Evolutionary conservation across 371 early-diverging fungal species (phyloP).

Genomic region (Blakeslea trispora): DNA sequence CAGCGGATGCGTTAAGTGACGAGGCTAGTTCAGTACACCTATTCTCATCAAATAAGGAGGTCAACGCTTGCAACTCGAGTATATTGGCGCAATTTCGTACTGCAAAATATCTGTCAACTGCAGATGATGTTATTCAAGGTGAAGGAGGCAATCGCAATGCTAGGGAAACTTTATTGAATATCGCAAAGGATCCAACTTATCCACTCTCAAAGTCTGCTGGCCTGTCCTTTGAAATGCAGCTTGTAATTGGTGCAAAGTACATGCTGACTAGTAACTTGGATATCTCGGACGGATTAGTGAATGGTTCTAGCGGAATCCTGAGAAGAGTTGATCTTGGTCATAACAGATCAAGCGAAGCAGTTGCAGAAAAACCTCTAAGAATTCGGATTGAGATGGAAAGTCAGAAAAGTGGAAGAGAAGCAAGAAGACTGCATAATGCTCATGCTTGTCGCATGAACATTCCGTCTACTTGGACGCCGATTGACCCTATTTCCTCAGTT

Average conservation of each 20-base stretch:
- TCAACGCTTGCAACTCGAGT: background rate
- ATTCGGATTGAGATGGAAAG: background rate
- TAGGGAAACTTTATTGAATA: background rate
- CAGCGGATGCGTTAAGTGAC: background rate
- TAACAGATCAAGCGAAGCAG: background rate
- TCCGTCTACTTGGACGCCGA: background rate
- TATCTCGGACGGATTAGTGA: background rate
- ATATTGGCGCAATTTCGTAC: background rate
- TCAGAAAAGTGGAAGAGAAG: slow-evolving; percentile 2
- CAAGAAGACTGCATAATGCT: background rate
- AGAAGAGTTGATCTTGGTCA: no score
- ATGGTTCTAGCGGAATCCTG: background rate
- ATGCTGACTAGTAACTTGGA: slow-evolving; percentile 1
- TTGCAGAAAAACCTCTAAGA: background rate
- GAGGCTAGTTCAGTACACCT: background rate
- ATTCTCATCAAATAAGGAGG: background rate
- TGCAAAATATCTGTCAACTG: background rate
- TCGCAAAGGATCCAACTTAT: background rate
- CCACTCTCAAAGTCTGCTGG: background rate
- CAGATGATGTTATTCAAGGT: slow-evolving; percentile 1
- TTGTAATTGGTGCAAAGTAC: background rate
- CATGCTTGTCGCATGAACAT: background rate
- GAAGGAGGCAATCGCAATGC: background rate
- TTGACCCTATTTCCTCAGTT: background rate
- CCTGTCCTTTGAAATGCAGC: background rate